These are phyloP conservation scores for Nidularia sp. DNA, from an alignment of 768 basidiomycete genomes.

Conservation along the genomic window DNA sequence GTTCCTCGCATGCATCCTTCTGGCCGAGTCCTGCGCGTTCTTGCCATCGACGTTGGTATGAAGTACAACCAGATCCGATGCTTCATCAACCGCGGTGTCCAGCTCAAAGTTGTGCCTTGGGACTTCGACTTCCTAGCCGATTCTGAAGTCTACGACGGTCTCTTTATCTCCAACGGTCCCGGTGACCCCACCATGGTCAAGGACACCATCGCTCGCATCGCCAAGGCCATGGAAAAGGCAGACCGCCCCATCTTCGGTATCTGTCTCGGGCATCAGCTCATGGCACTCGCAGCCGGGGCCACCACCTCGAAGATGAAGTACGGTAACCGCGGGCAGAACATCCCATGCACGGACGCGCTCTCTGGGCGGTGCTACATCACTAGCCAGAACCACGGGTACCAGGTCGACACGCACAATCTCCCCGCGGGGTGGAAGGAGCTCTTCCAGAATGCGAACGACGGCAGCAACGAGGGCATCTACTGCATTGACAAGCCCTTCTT, in stretches of 20 bases:
- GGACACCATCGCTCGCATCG: conserved; percentile 65
- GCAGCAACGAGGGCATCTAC: conserved; percentile 96
- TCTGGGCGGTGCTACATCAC: conserved; percentile 99
- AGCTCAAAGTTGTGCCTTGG: conserved; percentile 98
- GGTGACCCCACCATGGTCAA: conserved; percentile 90
- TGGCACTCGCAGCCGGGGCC: conserved; percentile 92
- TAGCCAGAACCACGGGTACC: conserved; percentile 97
- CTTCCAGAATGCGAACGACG: conserved; percentile 95
- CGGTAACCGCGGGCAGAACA: conserved; percentile 98
- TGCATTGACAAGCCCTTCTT: conserved; percentile 92
- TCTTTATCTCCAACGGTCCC: conserved; percentile 97
- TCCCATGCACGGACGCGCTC: conserved; percentile 92
- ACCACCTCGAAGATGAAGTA: conserved; percentile 99
- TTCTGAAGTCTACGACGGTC: conserved; percentile 80
- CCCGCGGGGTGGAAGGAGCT: conserved; percentile 88
- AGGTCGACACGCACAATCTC: conserved; percentile 81
- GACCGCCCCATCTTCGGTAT: conserved; percentile 95
- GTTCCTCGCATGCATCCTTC: conserved; percentile 66
- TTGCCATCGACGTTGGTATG: conserved; percentile 98
- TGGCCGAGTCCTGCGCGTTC: conserved; percentile 75
- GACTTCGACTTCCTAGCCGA: conserved; percentile 87
- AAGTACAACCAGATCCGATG: conserved; percentile 99
- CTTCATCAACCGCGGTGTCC: conserved; percentile 87
- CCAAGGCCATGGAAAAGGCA: conserved; percentile 62
- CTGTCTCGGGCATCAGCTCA: conserved; percentile 95